Percentiles rank a stretch among this genome's conserved stretches.
Evolutionary conservation across 352 stramenopile species (phyloP).

Genomic region (Thalassiosira mediterranea): DNA sequence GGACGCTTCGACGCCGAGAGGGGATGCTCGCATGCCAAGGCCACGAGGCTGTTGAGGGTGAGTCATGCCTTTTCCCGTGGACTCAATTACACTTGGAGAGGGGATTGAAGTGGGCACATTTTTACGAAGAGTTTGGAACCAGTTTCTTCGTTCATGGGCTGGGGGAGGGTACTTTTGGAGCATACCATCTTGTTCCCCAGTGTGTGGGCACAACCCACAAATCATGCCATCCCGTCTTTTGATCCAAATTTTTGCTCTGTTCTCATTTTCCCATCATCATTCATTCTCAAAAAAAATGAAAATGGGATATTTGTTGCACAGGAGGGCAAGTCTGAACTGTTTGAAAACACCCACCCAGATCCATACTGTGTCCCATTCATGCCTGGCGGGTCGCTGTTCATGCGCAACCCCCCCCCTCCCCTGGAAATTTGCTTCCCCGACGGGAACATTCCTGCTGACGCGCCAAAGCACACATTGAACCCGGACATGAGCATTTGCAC

Average conservation of each 20-base stretch:
- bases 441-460: slow-evolving; percentile 78
- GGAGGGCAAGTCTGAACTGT: slow-evolving; percentile 92
- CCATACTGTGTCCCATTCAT: slow-evolving; percentile 97
- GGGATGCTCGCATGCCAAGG: slow-evolving; percentile 62
- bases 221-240: too few species aligned
- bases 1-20: slow-evolving; percentile 89
- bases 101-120: too few species aligned
- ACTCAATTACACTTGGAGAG: too few species aligned
- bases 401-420: slow-evolving; percentile 96
- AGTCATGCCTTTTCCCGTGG: slow-evolving; percentile 2
- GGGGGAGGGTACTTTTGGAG: too few species aligned
- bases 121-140: too few species aligned
- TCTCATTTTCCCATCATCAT: too few species aligned
- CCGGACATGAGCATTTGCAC: slow-evolving; percentile 79
- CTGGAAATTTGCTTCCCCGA: slow-evolving; percentile 91
- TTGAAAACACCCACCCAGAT: slow-evolving; percentile 95
- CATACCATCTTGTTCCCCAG: too few species aligned
- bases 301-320: too few species aligned
- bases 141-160: too few species aligned
- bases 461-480: slow-evolving; percentile 77
- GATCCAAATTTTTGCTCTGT: too few species aligned
- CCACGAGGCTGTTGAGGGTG: slow-evolving; percentile 65
- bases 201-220: too few species aligned
- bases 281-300: too few species aligned
- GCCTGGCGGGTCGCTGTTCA: slow-evolving; percentile 97